phyloP scores from a whole-genome alignment of 2,329 filamentous ascomycete species.

The Metarhizium anisopliae region DNA sequence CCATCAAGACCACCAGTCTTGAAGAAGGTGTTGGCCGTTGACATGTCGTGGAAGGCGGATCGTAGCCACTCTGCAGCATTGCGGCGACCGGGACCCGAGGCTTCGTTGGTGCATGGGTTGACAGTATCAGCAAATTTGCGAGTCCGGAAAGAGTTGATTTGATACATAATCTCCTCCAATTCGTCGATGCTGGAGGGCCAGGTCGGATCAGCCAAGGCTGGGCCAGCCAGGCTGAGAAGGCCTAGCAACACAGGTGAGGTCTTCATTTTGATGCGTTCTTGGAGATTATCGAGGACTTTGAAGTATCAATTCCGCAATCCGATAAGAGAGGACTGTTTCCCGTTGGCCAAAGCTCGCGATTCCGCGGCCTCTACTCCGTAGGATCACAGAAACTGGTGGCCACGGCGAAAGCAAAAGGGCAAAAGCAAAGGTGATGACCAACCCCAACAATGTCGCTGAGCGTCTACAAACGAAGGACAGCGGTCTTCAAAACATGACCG shows the following conservation, averaged over 20 bases:
- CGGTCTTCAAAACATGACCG: neutral
- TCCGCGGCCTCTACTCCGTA: neutral
- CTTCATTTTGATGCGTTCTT: constrained; percentile 11
- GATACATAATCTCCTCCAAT: constrained; percentile 55
- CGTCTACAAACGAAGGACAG: neutral
- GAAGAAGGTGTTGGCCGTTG: constrained; percentile 39
- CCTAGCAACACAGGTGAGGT: constrained; percentile 18
- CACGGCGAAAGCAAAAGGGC: neutral
- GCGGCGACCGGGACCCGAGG: constrained; percentile 43
- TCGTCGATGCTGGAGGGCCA: constrained; percentile 54
- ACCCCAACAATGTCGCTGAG: neutral
- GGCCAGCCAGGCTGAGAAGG: constrained; percentile 27
- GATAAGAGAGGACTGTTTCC: neutral
- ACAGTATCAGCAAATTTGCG: constrained; percentile 48
- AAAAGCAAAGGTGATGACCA: neutral
- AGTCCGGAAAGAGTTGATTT: constrained; percentile 44
- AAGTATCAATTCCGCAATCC: neutral
- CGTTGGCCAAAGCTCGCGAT: neutral
- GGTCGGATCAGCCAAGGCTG: constrained; percentile 39
- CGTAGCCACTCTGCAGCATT: constrained; percentile 55
- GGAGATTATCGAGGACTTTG: neutral
- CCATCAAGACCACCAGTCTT: constrained; percentile 47
- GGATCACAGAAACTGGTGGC: neutral
- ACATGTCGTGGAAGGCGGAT: constrained; percentile 54
- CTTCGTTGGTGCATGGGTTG: constrained; percentile 45